Base-by-base conservation (phyloP, 371 early-diverging fungal genomes). In the Mortierella sp. region DNA sequence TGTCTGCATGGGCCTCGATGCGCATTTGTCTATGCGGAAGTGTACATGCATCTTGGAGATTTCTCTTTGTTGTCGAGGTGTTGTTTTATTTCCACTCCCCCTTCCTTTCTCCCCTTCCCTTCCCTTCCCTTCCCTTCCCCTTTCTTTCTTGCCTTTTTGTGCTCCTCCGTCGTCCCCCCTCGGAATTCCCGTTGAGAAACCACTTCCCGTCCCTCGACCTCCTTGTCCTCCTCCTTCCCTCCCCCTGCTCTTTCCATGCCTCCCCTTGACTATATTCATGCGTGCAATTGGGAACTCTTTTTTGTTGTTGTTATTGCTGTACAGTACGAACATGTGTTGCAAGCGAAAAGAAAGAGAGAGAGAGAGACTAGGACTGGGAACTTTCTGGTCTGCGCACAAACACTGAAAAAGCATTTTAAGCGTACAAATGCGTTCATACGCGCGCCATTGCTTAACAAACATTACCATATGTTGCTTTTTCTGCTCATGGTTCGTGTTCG, bases 131-230 rank as follows among this genome's bases (percentile, higher is more conserved):
- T 47, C 19, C 19, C 47, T 58, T 31, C 19, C 58, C 1, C 19
- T 26, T 4, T 43, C 24, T 53, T 50, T 45, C n/a, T n/a, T n/a
- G n/a, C n/a, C n/a, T 22, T 50, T 69, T 41, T 22, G 16, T 40
- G 29, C 19, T 34, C 31, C 48, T 41, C 55, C 19, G 24, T 41
- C 16, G 19, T 43, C 29, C 58, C 70, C 58, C 31, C 39, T 69
- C 47, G 43, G 58, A 58, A 58, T 58, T 58, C 58, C 58, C 58
- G 58, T 58, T 58, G 58, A 55, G 55, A 58, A 58, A 58, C 58
- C 58, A 58, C 58, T 58, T 58, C 58, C 58, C 58, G 58, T 58
- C 34, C 6, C 34, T 34, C 58, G 43, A 24, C 45, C 44, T 29
- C 26, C 26, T 13, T 48, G 53, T 19, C 16, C 24, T 1, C 41